These are phyloP conservation scores for Malus hybrid DNA, from an alignment of 331 rosid genomes.

Conservation along the genomic window DNA sequence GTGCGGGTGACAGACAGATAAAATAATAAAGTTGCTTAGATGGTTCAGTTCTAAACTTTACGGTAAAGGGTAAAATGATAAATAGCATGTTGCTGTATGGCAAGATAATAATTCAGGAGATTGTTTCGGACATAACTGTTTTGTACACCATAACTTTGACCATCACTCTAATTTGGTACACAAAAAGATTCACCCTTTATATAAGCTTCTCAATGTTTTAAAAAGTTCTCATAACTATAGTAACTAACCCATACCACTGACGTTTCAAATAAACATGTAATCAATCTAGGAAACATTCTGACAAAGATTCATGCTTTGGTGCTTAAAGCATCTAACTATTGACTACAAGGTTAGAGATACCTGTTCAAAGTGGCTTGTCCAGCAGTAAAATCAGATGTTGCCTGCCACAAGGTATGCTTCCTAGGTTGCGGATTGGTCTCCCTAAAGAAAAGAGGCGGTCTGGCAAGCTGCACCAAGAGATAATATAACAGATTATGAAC, in stretches of 20 bases:
- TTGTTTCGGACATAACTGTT: too few species aligned
- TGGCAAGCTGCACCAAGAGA: slow-evolving; percentile 55
- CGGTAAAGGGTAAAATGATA: too few species aligned
- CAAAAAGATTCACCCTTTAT: too few species aligned
- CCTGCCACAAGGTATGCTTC: slow-evolving; percentile 94
- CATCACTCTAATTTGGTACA: too few species aligned
- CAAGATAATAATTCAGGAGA: too few species aligned
- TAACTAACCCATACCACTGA: neutral
- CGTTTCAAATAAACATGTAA: neutral
- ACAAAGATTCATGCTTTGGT: neutral
- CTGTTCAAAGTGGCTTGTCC: slow-evolving; percentile 71
- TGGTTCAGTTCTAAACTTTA: neutral
- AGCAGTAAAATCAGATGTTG: slow-evolving; percentile 79
- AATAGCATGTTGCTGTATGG: too few species aligned
- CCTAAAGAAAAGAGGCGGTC: slow-evolving; percentile 90
- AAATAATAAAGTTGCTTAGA: neutral
- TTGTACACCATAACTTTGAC: too few species aligned
- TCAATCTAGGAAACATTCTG: neutral
- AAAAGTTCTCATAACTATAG: neutral
- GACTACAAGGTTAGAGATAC: slow-evolving; percentile 21
- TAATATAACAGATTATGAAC: slow-evolving; percentile 10
- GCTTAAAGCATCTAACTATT: neutral
- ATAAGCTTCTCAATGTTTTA: neutral
- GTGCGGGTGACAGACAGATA: too few species aligned
- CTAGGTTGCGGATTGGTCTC: slow-evolving; percentile 97